These are phyloP conservation scores for Talaromyces sp. DNA, from an alignment of 2,329 filamentous ascomycete species.

Conservation along the genomic window DNA sequence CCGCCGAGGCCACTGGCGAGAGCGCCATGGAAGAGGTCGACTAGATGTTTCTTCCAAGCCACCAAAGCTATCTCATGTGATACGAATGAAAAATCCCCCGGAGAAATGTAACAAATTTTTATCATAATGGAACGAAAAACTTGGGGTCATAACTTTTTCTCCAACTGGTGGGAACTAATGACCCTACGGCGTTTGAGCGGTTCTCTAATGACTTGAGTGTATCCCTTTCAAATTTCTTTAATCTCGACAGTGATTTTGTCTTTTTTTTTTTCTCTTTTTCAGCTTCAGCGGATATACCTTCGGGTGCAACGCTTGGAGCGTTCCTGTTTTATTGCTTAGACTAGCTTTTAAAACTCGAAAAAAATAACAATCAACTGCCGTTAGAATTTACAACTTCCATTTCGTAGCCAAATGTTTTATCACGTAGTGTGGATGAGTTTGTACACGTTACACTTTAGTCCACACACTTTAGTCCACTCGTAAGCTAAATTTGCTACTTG, in stretches of 20 bases:
- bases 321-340: neutral
- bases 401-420: neutral
- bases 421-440: neutral
- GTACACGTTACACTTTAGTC: too few species aligned
- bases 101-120: conserved; percentile 6
- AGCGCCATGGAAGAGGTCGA: conserved; percentile 99
- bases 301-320: neutral
- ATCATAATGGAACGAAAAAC: conserved; percentile 10
- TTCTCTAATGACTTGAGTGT: conserved; percentile 1
- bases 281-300: neutral
- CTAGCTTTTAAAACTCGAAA: neutral
- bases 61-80: conserved; percentile 8
- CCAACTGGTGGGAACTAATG: conserved; percentile 6
- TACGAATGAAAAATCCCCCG: conserved; percentile 4
- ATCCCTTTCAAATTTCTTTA: neutral
- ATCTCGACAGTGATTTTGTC: neutral
- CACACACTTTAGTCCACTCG: too few species aligned
- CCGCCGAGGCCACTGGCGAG: conserved; percentile 66
- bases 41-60: conserved; percentile 47
- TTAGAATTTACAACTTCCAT: neutral
- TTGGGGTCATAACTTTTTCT: conserved; percentile 6
- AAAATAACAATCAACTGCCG: neutral
- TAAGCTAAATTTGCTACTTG: too few species aligned
- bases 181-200: conserved; percentile 11
- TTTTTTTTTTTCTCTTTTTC: neutral